phyloP scores from a whole-genome alignment of 2,329 filamentous ascomycete genomes.

The Elsinoe perseae region DNA sequence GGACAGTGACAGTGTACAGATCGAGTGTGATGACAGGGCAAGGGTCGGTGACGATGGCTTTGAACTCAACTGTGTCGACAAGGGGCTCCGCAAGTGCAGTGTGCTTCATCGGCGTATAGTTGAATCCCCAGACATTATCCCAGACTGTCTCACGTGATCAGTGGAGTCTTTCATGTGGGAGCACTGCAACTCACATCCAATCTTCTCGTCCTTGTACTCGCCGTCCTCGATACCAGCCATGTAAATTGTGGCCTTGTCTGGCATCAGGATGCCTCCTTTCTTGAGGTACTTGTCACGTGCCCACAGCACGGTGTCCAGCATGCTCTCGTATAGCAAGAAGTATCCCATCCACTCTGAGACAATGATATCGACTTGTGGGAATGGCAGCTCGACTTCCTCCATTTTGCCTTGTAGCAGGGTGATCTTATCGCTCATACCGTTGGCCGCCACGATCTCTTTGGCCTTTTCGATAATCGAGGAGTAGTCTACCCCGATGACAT shows the following conservation, averaged over 20 bases:
- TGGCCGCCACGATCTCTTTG: slow-evolving; percentile 82
- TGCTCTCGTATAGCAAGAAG: slow-evolving; percentile 96
- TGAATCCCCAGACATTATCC: slow-evolving; percentile 98
- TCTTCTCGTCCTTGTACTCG: slow-evolving; percentile 99
- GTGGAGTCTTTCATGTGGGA: slow-evolving; percentile 20
- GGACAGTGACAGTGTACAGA: slow-evolving; percentile 79
- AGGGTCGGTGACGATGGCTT: slow-evolving; percentile 92
- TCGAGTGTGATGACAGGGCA: slow-evolving; percentile 78
- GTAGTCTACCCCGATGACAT: slow-evolving; percentile 99
- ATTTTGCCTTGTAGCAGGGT: slow-evolving; percentile 98
- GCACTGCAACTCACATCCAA: slow-evolving; percentile 66
- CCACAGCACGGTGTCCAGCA: slow-evolving; percentile 97
- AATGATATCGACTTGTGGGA: slow-evolving; percentile 96
- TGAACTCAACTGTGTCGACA: slow-evolving; percentile 95
- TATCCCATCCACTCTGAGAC: slow-evolving; percentile 99
- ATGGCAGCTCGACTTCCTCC: slow-evolving; percentile 93
- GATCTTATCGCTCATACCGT: slow-evolving; percentile 92
- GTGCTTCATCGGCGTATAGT: slow-evolving; percentile 88
- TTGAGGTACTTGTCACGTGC: slow-evolving; percentile 86
- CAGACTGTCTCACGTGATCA: slow-evolving; percentile 58
- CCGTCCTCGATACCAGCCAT: slow-evolving; percentile 96
- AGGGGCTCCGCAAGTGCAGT: slow-evolving; percentile 92
- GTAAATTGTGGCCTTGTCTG: slow-evolving; percentile 97
- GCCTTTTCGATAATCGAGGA: slow-evolving; percentile 99
- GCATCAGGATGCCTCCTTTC: slow-evolving; percentile 80